Base-by-base conservation (phyloP, 2,329 filamentous ascomycete genomes). In the Alternaria sp. region DNA sequence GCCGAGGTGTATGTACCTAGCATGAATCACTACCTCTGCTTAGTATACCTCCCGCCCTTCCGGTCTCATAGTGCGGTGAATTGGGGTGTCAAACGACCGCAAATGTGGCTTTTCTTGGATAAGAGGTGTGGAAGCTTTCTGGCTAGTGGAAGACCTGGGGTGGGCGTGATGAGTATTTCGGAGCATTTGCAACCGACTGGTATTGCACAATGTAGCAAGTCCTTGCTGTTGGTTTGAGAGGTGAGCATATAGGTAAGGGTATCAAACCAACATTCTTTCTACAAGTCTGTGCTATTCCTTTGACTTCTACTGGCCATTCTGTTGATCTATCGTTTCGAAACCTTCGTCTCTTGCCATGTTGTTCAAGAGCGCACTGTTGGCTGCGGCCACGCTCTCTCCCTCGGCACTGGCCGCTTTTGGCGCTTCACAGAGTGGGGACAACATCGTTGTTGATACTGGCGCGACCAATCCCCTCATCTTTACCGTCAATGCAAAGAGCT, bases 401-500 rank as follows among this genome's bases (percentile, higher is more conserved):
- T 67, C 73, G 25, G 69, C 67, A 12, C 58, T 74, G 22, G 77
- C 76, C 14, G 76, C 77, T 28, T 80, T 80, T 56, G 77, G 78
- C 38, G 68, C 78, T 40, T 78, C 76, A 10, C 72, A 73, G 27
- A 69, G 65, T 32, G 70, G 69, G 14, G 62, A 65, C 56, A 70
- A 70, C 40, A 75, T 73, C 34, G 66, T 76, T n/a, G 67, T 79
- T 10, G 77, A 79, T 59, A 72, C 77, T 3, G 78, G 76, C 3
- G 73, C 76, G 1, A 60, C 66, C 25, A 75, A 78, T 45, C 20
- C 73, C 6, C 62, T 80, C n/a, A 64, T 72, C 9, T 69, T 79
- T 18, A 76, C 74, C 8, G 75, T 80, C 14, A 71, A 75, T 30
- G 63, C 82, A 48, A 80, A 79, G 16, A 89, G 79, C 72, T 89